Evolutionary conservation across 768 basidiomycete genomes (phyloP), one percentile per base, ranked within the genome.

Genomic region (Macrolepiota albuminosa): DNA sequence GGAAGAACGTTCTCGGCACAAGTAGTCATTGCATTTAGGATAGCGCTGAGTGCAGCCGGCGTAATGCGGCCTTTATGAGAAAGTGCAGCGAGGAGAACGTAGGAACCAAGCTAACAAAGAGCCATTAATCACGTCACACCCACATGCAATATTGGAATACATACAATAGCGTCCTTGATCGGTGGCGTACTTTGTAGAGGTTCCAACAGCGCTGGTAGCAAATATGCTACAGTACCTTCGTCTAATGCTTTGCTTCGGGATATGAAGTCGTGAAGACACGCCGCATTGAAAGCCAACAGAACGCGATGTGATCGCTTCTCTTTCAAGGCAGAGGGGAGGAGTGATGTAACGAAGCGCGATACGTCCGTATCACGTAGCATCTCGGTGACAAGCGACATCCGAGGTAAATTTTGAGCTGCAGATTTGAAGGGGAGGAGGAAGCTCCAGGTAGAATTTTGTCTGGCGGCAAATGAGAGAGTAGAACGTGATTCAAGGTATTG

Each of bases 211-310:
- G 87, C 84, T 6, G 89, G 85, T 0, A 93, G 70, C 10, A 91
- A 63, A 67, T 83, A 82, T 0, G 86, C 88, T 14, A 88, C 71
- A 0, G 82, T 78, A 18, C 85, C 87, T 68, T 90, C 89, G 64
- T 89, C 84, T 36, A 91, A 67, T 4, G 69, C 63, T 57, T 86
- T 80, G 37, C 71, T 75, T 47, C 80, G 75, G 40, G 84, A 81
- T 42, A 99, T 78, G 67, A 89, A 95, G 43, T 92, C 93, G 37
- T 95, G 83, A 47, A 93, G 73, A 0, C 82, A 83, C 7, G 89
- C 87, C 7, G 89, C 82, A 71, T 93, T 91, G 74, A 98, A 98
- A 0, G 86, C 86, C 47, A 93, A 72, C 16, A 98, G 73, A 0
- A 89, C 83, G 40, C 86, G 86, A 69, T 96, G 86, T n/a, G 70